Evolutionary conservation across 2,329 filamentous ascomycete genomes (phyloP), one percentile per base, ranked within the genome.

Genomic region (Fusarium armeniacum): DNA sequence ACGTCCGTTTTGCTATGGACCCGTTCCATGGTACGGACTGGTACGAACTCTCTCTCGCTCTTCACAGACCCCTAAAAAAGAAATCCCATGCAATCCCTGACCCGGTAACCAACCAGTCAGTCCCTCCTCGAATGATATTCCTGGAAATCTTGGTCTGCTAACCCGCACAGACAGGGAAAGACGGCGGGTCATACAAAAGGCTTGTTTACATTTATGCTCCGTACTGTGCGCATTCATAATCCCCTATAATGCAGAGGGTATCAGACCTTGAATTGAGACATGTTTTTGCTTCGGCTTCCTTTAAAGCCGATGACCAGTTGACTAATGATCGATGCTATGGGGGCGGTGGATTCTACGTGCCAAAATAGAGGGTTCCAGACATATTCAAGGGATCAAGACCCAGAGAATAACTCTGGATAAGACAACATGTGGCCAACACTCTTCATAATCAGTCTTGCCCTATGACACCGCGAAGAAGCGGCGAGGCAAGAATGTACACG

Each of bases 161-260:
- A 51, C 61, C 67, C 65, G 67, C 71, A 73, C 65, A 55, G 67
- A 63, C 62, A 68, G 54, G 65, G 62, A 66, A 44, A 56, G 41
- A 47, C 44, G 35, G 58, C 58, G 72, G 72, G 67, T 73, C 72
- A 73, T 61, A 58, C 67, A 64, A 65, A 73, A 74, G 62, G 72
- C 72, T 74, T 73, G 70, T 74, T 74, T 71, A 65, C 58, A 61
- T 58, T 65, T 62, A 58, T 67, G 49, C 62, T 53, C 41, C 40
- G 35, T 58, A 54, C 57, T 45, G 68, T 71, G 64, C 55, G 51
- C 40, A 30, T 50, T 43, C 7, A 8, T 18, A 24, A 47, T 28
- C 47, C 38, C 49, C 62, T 51, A 52, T 22, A 40, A 52, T 22
- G 22, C 36, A 40, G 36, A 12, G 36, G 22, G 36, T 40, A 15